Percentiles rank a stretch among this genome's conserved stretches.
phyloP scores from a whole-genome alignment of 2,329 filamentous ascomycete species.

The Aspergillus fructus region DNA sequence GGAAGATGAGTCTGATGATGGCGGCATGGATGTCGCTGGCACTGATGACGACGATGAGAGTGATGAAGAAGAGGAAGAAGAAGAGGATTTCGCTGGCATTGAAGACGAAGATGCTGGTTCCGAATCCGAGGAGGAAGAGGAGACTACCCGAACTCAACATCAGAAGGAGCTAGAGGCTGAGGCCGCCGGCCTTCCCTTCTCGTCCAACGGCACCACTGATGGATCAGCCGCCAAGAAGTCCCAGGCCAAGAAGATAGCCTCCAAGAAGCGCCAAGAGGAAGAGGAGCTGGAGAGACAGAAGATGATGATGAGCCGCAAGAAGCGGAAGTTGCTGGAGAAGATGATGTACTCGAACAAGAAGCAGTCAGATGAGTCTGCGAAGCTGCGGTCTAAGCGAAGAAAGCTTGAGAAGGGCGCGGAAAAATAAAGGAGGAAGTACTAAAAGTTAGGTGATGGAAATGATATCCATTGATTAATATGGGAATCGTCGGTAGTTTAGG shows the following conservation, averaged over 20 bases:
- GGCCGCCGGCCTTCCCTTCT: conserved; percentile 65
- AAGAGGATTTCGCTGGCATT: conserved; percentile 51
- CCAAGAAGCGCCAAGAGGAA: conserved; percentile 65
- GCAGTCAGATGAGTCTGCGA: conserved; percentile 86
- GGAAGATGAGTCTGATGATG: conserved; percentile 44
- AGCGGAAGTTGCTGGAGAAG: conserved; percentile 95
- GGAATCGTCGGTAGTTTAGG: conserved; percentile 17
- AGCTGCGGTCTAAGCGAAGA: conserved; percentile 83
- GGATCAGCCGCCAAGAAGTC: conserved; percentile 63
- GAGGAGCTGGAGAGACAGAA: conserved; percentile 91
- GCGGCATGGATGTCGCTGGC: conserved; percentile 51
- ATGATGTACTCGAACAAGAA: conserved; percentile 96
- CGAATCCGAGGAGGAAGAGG: conserved; percentile 58
- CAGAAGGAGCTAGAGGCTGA: conserved; percentile 93
- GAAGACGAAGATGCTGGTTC: conserved; percentile 50
- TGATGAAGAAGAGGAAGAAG: conserved; percentile 42
- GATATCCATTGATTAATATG: conserved; percentile 26
- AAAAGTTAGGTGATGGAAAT: conserved; percentile 25
- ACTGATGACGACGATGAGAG: conserved; percentile 50
- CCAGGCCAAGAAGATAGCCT: conserved; percentile 67
- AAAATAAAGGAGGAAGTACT: conserved; percentile 22
- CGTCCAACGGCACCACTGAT: conserved; percentile 50
- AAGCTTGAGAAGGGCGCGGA: conserved; percentile 68
- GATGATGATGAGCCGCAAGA: conserved; percentile 98
- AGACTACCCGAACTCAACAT: conserved; percentile 65